phyloP scores from a whole-genome alignment of 495 filamentous ascomycete species.

The Baudoinia panamericana region DNA sequence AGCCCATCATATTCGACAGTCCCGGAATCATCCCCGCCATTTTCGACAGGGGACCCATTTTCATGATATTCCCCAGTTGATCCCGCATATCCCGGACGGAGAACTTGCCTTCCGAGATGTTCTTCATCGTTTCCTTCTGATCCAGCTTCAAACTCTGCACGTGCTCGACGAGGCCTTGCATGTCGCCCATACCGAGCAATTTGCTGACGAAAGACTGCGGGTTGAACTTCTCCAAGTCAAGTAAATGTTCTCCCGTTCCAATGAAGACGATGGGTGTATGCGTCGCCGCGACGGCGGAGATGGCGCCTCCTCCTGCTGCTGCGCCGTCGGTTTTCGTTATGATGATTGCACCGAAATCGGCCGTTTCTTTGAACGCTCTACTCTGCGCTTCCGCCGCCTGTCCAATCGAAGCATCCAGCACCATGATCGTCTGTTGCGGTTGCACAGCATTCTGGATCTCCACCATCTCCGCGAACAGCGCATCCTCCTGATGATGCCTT shows the following conservation, averaged over 20 bases:
- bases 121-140: constrained; percentile 97
- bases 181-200: constrained; percentile 92
- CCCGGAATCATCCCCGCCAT: constrained; percentile 99
- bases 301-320: constrained; percentile 87
- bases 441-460: constrained; percentile 87
- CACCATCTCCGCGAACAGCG: constrained; percentile 94
- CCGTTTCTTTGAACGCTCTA: constrained; percentile 92
- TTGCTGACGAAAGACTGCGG: constrained; percentile 85
- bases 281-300: constrained; percentile 95
- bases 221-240: constrained; percentile 85
- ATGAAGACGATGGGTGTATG: constrained; percentile 96
- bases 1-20: constrained; percentile 78
- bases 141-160: constrained; percentile 95
- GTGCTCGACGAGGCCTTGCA: constrained; percentile 88
- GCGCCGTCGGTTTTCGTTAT: constrained; percentile 98
- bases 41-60: constrained; percentile 95
- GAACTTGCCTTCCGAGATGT: constrained; percentile 92
- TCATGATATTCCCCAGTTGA: constrained; percentile 96
- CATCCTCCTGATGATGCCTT: constrained; percentile 84
- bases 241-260: constrained; percentile 91
- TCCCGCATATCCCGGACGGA: constrained; percentile 89
- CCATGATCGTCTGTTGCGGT: constrained; percentile 97
- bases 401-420: constrained; percentile 89
- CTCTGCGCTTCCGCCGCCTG: constrained; percentile 91
- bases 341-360: constrained; percentile 96